These are phyloP conservation scores for Eremomyces bilateralis DNA, from an alignment of 495 filamentous ascomycete species.

Conservation along the genomic window DNA sequence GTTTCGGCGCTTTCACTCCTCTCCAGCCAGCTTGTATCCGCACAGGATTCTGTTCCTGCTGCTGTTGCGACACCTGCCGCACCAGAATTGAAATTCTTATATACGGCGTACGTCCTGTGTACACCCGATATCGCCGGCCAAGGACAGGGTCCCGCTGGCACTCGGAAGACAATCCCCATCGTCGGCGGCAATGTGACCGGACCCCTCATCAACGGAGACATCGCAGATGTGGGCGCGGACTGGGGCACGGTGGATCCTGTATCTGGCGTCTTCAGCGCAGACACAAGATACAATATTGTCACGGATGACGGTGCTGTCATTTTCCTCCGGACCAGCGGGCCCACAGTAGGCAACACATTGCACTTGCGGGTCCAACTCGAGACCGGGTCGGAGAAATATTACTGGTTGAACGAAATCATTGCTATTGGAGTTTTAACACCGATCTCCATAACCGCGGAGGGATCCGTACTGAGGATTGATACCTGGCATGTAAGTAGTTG, in stretches of 20 bases:
- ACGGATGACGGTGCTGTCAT: slow-evolving; percentile 9
- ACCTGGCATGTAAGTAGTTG: too few species aligned
- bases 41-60: too few species aligned
- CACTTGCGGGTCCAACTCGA: neutral
- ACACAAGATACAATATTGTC: slow-evolving; percentile 8
- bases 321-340: neutral
- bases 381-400: neutral
- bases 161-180: slow-evolving; percentile 7
- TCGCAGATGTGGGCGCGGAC: slow-evolving; percentile 8
- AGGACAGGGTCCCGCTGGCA: neutral
- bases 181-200: slow-evolving; percentile 10
- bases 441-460: neutral
- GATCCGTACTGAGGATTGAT: neutral
- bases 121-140: neutral
- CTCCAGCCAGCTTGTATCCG: too few species aligned
- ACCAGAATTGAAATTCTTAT: slow-evolving; percentile 7
- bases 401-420: neutral
- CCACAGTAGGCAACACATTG: neutral
- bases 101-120: slow-evolving; percentile 7
- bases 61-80: slow-evolving; percentile 1
- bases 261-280: slow-evolving; percentile 7
- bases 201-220: neutral
- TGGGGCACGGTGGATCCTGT: slow-evolving; percentile 6
- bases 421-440: neutral
- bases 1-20: too few species aligned